Conservation (phyloP, 169 alveolate species). For the Cyclospora cayetanensis region DNA sequence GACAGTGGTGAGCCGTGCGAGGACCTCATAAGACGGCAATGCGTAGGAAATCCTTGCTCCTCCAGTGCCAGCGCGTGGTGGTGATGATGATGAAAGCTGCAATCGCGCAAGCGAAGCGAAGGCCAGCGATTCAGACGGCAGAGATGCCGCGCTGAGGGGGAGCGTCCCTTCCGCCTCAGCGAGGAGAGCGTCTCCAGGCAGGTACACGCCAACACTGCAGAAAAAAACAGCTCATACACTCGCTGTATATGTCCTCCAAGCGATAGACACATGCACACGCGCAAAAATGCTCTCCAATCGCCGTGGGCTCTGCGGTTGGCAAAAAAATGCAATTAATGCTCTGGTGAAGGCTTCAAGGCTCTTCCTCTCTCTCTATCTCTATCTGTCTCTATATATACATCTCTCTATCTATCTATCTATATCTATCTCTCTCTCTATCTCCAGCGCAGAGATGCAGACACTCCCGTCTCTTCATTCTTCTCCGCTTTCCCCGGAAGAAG, state of each 20-base stretch:
- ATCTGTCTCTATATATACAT: neutral
- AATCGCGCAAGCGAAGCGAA: neutral
- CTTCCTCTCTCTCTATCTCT: neutral
- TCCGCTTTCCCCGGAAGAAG: neutral
- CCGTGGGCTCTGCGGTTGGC: neutral
- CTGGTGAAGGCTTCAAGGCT: neutral
- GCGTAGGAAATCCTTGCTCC: neutral
- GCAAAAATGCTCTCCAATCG: neutral
- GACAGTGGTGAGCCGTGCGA: neutral
- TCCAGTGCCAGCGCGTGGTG: neutral
- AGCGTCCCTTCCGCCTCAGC: neutral
- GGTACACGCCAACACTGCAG: conserved; percentile 36
- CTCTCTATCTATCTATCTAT: neutral
- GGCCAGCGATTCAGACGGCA: neutral
- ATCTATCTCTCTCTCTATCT: neutral
- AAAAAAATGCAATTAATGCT: neutral
- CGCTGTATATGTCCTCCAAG: neutral
- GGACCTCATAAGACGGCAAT: neutral
- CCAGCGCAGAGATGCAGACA: neutral
- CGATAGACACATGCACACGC: neutral
- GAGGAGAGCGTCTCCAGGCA: conserved; percentile 21
- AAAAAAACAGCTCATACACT: neutral
- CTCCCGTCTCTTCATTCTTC: neutral
- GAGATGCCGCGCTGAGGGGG: neutral
- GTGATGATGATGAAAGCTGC: neutral